These are phyloP conservation scores for Ambrosia artemisiifolia DNA, from an alignment of 129 eudicot species.

Conservation along the genomic window DNA sequence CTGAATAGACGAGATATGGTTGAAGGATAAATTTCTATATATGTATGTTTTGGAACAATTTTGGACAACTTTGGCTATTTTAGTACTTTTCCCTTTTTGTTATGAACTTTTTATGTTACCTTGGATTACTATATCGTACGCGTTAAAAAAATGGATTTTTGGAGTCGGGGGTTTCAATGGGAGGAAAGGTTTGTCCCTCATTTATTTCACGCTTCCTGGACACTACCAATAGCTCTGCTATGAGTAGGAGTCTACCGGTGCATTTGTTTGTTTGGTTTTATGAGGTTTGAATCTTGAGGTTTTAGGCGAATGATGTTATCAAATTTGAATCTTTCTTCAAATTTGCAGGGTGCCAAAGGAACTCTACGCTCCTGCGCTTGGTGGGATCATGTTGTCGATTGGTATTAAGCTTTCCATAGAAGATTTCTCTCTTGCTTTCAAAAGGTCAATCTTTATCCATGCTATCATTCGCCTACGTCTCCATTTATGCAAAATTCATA, in stretches of 20 bases:
- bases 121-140: too few species aligned
- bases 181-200: too few species aligned
- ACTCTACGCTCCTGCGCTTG: constrained; percentile 94
- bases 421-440: constrained; percentile 79
- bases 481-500: background rate
- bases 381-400: constrained; percentile 96
- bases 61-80: too few species aligned
- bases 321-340: background rate
- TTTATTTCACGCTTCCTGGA: too few species aligned
- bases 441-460: constrained; percentile 44
- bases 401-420: constrained; percentile 82
- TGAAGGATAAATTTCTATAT: too few species aligned
- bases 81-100: too few species aligned
- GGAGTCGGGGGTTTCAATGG: too few species aligned
- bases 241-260: background rate
- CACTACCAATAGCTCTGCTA: background rate
- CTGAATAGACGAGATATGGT: too few species aligned
- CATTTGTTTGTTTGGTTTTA: background rate
- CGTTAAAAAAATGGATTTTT: too few species aligned
- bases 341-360: constrained; percentile 92
- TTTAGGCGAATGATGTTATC: constrained; percentile 8
- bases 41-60: too few species aligned
- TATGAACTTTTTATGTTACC: too few species aligned
- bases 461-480: background rate
- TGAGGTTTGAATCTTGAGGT: constrained; percentile 11